Base-by-base conservation (phyloP, 768 basidiomycete genomes). In the Sporobolomyces phaffii region DNA sequence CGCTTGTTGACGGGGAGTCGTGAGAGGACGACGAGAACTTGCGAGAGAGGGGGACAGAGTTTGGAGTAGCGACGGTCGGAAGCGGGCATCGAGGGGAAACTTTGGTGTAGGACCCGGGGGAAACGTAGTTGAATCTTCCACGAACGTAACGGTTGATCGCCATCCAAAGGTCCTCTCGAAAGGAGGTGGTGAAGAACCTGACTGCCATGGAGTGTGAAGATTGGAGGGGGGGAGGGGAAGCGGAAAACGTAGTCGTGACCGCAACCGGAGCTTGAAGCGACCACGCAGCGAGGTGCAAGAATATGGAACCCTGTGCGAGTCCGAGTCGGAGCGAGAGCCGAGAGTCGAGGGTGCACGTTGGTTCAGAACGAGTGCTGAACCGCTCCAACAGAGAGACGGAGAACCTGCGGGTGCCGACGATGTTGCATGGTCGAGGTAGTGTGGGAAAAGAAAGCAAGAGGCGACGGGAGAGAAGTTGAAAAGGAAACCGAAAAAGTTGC, bases 111-210 rank as follows among this genome's bases (percentile, higher is more conserved):
- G 24, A 43, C 17, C 5, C 17, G 36, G 29, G 20, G 40, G n/a
- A n/a, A 60, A 58, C 40, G 38, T n/a, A 47, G 26, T n/a, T 58
- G 28, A 44, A 31, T 65, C 64, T 65, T 40, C 64, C 64, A 65
- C 57, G 64, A 65, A 48, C 64, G 56, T 65, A 65, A 65, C 64
- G 64, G 56, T 65, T 48, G 45, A 36, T 47, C 56, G 11, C 50
- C 64, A 59, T 65, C 34, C 57, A 47, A 15, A 17, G 64, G 47
- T 40, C 54, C 43, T 31, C 43, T 2, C 14, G 24, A 17, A n/a
- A 26, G 26, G 64, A 59, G 64, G 64, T 59, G 57, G 64, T 18
- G 49, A 51, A 50, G 36, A 56, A 65, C 64, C 64, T 65, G 64
- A 65, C 64, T 65, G 64, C 56, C 63, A 58, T 64, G 63, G 64